A percentile compares a stretch with the other conserved stretches of the same genome.
Evolutionary conservation across 768 basidiomycete genomes (phyloP).

Genomic region (Tulasnella sp.): DNA sequence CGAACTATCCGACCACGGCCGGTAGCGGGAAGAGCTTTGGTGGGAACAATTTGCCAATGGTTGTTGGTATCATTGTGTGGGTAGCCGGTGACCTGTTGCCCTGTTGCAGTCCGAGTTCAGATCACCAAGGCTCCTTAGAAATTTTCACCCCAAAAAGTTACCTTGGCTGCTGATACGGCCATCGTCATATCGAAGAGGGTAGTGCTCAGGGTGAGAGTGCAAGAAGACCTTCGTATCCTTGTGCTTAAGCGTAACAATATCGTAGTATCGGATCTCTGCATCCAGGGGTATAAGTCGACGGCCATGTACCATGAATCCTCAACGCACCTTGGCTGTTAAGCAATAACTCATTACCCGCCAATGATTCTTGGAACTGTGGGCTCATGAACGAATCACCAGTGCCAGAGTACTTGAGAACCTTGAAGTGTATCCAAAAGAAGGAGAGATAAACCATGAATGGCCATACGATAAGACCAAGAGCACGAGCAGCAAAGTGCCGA

Average conservation of each 20-base stretch:
- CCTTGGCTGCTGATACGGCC: conserved; percentile 92
- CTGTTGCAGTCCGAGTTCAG: conserved; percentile 34
- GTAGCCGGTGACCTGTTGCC: conserved; percentile 94
- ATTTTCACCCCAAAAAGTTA: conserved; percentile 22
- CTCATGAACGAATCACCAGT: conserved; percentile 96
- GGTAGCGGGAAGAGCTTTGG: conserved; percentile 85
- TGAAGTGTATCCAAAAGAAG: conserved; percentile 94
- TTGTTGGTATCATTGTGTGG: conserved; percentile 92
- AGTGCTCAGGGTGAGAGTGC: conserved; percentile 83
- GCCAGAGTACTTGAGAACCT: conserved; percentile 75
- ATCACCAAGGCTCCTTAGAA: conserved; percentile 10
- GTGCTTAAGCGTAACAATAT: conserved; percentile 76
- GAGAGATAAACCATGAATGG: conserved; percentile 84
- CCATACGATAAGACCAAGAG: conserved; percentile 71
- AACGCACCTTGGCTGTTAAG: conserved; percentile 76
- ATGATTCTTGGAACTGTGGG: conserved; percentile 93
- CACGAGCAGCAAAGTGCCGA: conserved; percentile 79
- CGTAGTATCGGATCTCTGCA: conserved; percentile 85
- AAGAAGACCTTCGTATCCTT: conserved; percentile 88
- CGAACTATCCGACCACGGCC: conserved; percentile 88
- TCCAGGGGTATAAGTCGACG: conserved; percentile 4
- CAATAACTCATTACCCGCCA: conserved; percentile 82
- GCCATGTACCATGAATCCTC: background rate
- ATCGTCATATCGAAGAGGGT: conserved; percentile 90
- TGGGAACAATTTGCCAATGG: conserved; percentile 89